Evolutionary conservation across 768 basidiomycete species (phyloP), one percentile per base, ranked within the genome.

Genomic region (Lentinula lateritia): DNA sequence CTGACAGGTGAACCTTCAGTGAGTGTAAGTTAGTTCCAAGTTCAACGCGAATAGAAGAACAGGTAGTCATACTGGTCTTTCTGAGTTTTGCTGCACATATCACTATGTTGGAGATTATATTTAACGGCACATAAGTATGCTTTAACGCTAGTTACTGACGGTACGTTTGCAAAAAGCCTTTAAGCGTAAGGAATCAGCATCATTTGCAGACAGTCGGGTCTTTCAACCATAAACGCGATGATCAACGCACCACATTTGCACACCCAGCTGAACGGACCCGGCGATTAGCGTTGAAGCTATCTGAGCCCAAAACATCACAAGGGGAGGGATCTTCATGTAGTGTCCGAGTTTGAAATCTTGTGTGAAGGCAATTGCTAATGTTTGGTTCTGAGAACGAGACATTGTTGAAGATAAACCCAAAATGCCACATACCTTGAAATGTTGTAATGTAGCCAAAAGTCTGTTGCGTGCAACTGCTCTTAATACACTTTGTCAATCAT

Each of bases 221-320:
- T 8, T 18, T 38, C n/a, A 3, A 4, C 18, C 5, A 23, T 7
- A 45, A 18, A 41, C 75, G 75, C 32, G 7, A 15, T 18, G 42
- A 9, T 36, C 13, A 52, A 39, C 61, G 9, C 16, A 62, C 82
- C 81, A 83, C 1, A 75, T 71, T 66, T 89, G 87, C 15, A 89
- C 85, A 13, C 79, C 85, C 5, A 89, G 76, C 62, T 88, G 88
- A 8, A 85, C 82, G 0, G 86, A 87, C 43, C 84, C 87, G 1
- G 87, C 83, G 28, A 90, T 68, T 5, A 79, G 63, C 5, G 81
- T 77, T 20, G 83, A 88, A 45, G 83, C 67, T 39, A 91, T 74
- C 72, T 88, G 80, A 23, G 74, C 70, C 67, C 70, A 75, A 68
- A 87, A 87, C 79, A 87, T 84, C 6, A 78, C 73, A 18, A 80